These are phyloP conservation scores for Ophiorrhiza pumila DNA, from an alignment of 257 asterid genomes.

Conservation along the genomic window DNA sequence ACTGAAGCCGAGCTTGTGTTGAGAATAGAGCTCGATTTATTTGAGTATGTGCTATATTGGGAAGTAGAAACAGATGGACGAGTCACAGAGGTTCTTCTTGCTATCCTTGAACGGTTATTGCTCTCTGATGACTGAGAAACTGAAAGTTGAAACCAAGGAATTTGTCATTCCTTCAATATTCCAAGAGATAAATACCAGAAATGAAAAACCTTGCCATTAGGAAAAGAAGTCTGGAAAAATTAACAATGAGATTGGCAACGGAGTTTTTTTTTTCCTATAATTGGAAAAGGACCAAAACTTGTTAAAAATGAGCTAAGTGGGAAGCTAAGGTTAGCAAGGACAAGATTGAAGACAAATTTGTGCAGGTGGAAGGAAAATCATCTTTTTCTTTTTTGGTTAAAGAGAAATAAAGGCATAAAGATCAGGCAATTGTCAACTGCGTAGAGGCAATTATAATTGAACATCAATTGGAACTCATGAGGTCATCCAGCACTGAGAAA, in stretches of 20 bases:
- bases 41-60: constrained; percentile 65
- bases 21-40: constrained; percentile 62
- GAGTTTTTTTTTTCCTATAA: background rate
- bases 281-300: background rate
- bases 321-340: constrained; percentile 3
- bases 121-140: constrained; percentile 86
- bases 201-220: background rate
- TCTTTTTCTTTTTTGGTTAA: background rate
- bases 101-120: constrained; percentile 56
- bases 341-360: background rate
- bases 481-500: background rate
- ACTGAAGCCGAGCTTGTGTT: constrained; percentile 96
- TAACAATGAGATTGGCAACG: background rate
- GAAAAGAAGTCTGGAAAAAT: background rate
- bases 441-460: no score
- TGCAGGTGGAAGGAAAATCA: background rate
- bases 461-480: background rate
- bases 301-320: background rate
- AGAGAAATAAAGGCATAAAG: background rate
- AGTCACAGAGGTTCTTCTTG: constrained; percentile 79
- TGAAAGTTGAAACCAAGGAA: constrained; percentile 62
- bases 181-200: background rate
- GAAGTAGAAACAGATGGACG: constrained; percentile 76
- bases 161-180: constrained; percentile 3
- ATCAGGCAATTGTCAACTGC: background rate